Percentiles rank a stretch among this genome's conserved stretches.
Conservation (phyloP, 2,329 filamentous ascomycete species). For the Colletotrichum eleusines region DNA sequence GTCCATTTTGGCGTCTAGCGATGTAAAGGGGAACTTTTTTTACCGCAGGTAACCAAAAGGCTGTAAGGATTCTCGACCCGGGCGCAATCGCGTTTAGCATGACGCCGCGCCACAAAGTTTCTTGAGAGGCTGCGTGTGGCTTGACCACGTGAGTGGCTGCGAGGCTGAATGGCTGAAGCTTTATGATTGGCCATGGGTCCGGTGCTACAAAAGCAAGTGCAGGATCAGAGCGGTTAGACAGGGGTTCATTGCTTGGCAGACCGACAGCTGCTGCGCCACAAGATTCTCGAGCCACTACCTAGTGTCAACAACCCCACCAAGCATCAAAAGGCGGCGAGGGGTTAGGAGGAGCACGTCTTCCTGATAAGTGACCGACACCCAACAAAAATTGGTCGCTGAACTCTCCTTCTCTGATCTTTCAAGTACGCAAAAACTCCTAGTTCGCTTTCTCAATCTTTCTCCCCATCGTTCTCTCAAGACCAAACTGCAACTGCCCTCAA, state of each 20-base stretch:
- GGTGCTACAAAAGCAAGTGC: constrained; percentile 35
- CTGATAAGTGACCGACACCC: constrained; percentile 33
- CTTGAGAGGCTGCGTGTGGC: constrained; percentile 40
- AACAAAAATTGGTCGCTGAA: constrained; percentile 31
- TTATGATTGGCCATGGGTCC: constrained; percentile 6
- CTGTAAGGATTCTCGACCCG: constrained; percentile 21
- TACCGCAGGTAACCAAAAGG: constrained; percentile 18
- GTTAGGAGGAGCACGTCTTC: constrained; percentile 25
- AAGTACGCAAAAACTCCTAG: constrained; percentile 15
- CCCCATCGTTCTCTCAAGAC: background rate
- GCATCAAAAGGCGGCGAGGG: constrained; percentile 36
- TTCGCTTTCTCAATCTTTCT: background rate
- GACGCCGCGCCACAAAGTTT: constrained; percentile 43
- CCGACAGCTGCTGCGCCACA: constrained; percentile 38
- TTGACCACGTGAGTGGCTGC: constrained; percentile 28
- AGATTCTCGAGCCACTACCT: constrained; percentile 4
- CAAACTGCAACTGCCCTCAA: constrained; percentile 48
- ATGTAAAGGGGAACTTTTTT: constrained; percentile 4
- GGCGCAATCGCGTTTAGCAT: constrained; percentile 33
- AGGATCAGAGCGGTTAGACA: background rate
- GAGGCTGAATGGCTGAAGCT: constrained; percentile 35
- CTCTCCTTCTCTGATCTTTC: constrained; percentile 16
- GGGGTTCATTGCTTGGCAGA: constrained; percentile 14
- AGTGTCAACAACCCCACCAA: constrained; percentile 40
- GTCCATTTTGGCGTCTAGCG: constrained; percentile 73